A percentile compares a stretch with the other conserved stretches of the same genome.
Conservation (phyloP, 345 rosid genomes). For the Murraya paniculata region DNA sequence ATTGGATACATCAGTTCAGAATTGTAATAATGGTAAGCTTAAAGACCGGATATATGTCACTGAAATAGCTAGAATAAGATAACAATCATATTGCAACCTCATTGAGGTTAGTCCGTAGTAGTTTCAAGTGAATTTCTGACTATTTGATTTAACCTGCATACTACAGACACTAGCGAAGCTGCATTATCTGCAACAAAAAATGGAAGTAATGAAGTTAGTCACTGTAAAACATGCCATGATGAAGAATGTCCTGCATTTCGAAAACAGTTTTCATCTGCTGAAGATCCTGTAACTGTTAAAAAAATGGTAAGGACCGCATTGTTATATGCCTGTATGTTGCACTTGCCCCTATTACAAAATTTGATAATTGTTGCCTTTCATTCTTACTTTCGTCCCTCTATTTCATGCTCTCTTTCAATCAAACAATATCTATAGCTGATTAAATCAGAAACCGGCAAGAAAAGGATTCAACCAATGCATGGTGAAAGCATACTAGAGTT, state of each 20-base stretch:
- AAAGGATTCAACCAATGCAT: not conserved
- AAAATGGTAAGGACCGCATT: not conserved
- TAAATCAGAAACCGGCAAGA: not conserved
- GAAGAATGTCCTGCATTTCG: not conserved
- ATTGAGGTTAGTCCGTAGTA: not conserved
- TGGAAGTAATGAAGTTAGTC: not conserved
- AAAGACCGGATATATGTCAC: not conserved
- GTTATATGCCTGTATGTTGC: not conserved
- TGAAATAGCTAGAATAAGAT: not conserved
- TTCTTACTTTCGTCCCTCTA: too few relatives aligned
- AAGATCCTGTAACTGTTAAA: not conserved
- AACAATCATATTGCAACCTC: not conserved
- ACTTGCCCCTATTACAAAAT: not conserved
- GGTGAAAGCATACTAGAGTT: not conserved
- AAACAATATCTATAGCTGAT: not conserved
- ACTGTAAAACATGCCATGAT: not conserved
- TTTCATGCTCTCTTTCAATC: not conserved
- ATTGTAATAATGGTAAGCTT: constrained; percentile 38
- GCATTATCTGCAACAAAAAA: not conserved
- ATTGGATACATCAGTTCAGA: constrained; percentile 21
- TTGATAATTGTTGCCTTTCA: not conserved
- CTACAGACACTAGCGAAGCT: not conserved
- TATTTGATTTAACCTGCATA: not conserved
- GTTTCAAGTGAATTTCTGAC: not conserved
- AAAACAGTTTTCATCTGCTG: not conserved